Evolutionary conservation across 768 basidiomycete species (phyloP), one percentile per base, ranked within the genome.

Genomic region (Brasilioporus rufonigricans): DNA sequence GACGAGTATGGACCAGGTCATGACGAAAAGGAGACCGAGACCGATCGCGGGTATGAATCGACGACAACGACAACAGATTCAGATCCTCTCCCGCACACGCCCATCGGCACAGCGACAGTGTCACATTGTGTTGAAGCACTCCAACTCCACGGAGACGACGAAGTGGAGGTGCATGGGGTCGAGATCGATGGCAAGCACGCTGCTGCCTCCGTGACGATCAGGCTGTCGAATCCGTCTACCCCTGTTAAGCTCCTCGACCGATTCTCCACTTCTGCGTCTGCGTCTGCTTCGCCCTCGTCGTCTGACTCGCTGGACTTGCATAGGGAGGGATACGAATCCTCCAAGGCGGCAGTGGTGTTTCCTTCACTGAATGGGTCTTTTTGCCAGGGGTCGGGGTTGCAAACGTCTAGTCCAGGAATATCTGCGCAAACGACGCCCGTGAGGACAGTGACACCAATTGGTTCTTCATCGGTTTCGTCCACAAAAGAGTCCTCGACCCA

Each of bases 61-160:
- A 54, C 64, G 10, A 66, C 65, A 19, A 68, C 65, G 1, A 68
- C 59, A 3, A 66, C 65, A 9, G 64, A 66, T 48, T 66, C 65
- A 6, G 61, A 63, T 54, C 65, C 66, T 54, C 57, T 53, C 16
- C 65, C 66, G 8, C 61, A 65, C 16, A 66, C 65, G n/a, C 65
- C 65, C 16, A 32, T 65, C 43, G 61, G 66, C 23, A 38, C 44
- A 41, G 10, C 32, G 9, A 56, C 53, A 16, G 38, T 50, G 5
- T 41, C 55, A 0, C 56, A 48, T 44, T 53, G 56, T 16, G 43
- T 52, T 8, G 55, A 52, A 33, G 50, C 35, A 5, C 29, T 50
- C 2, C 59, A 36, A 39, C 44, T 60, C 36, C 54, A 55, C 29
- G 61, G 55, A 32, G 66, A 63, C 43, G 57, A 57, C 10, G 65